Percentiles rank a stretch among this genome's conserved stretches.
Conservation (phyloP, 495 filamentous ascomycete genomes). For the Saxophila tyrrhenica region DNA sequence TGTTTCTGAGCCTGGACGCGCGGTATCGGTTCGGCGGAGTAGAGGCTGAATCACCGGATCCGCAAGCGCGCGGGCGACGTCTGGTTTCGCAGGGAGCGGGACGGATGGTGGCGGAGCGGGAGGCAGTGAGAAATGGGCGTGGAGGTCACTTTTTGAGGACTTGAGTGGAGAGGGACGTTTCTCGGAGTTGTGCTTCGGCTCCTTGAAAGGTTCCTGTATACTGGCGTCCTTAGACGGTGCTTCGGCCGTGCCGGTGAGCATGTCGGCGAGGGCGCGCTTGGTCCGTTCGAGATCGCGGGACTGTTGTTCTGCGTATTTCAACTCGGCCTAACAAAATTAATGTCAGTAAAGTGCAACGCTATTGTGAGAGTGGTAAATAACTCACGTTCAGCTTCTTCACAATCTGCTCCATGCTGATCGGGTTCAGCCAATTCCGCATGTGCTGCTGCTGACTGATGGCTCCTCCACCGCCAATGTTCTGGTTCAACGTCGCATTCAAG, state of each 20-base stretch:
- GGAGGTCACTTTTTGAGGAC: constrained; percentile 36
- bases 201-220: too few species aligned
- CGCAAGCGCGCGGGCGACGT: constrained; percentile 41
- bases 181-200: constrained; percentile 31
- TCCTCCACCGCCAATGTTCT: constrained; percentile 32
- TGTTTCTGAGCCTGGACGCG: constrained; percentile 46
- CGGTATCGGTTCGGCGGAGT: constrained; percentile 63
- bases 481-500: too few species aligned
- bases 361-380: too few species aligned
- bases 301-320: constrained; percentile 78
- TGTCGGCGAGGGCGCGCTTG: constrained; percentile 61
- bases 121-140: constrained; percentile 72
- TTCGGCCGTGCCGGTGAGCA: constrained; percentile 46
- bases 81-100: constrained; percentile 80
- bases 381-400: constrained; percentile 87
- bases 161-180: constrained; percentile 30
- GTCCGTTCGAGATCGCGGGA: constrained; percentile 73
- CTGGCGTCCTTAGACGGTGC: constrained; percentile 8
- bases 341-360: too few species aligned
- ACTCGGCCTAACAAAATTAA: constrained; percentile 53
- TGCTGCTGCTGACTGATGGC: constrained; percentile 56
- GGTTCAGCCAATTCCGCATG: constrained; percentile 72
- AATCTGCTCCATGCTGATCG: constrained; percentile 86
- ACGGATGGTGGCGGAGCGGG: constrained; percentile 87
- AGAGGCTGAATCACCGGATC: constrained; percentile 41